Evolutionary conservation across 148 eudicot species (phyloP).

Genomic region (Rhododendron vialii): DNA sequence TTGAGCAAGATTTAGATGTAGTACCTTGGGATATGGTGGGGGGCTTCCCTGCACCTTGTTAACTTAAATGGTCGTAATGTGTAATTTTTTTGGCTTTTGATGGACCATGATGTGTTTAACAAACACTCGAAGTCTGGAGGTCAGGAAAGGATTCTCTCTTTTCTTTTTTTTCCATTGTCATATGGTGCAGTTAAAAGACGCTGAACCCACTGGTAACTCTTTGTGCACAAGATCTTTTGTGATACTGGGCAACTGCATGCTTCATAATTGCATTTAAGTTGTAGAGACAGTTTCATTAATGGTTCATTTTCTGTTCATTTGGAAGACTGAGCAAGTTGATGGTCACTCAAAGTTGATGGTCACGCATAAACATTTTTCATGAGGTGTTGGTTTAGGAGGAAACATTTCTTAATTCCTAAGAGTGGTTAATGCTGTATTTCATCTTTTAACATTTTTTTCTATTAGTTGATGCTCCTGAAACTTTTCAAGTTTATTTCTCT

Average conservation of each 20-base stretch:
- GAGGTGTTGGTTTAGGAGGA: not conserved
- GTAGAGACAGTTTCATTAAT: not conserved
- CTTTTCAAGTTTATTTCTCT: not conserved
- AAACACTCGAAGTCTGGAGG: not conserved
- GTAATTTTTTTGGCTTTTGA: not conserved
- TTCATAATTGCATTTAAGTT: not conserved
- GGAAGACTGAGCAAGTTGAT: not conserved
- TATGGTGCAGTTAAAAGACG: not conserved
- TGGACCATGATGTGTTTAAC: not conserved
- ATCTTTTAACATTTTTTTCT: not conserved
- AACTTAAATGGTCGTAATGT: not conserved
- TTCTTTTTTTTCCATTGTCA: too few species aligned
- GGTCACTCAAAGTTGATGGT: too few species aligned
- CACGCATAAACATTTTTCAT: not conserved
- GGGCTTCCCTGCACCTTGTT: not conserved
- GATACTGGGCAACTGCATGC: not conserved
- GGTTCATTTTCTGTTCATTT: not conserved
- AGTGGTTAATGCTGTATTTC: not conserved
- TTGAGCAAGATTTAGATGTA: not conserved
- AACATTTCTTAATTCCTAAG: not conserved
- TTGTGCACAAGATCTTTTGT: not conserved
- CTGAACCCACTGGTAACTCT: not conserved
- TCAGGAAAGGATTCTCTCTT: not conserved
- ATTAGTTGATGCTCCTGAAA: slow-evolving; percentile 1
- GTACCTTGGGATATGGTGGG: not conserved